phyloP scores from a whole-genome alignment of 2,329 filamentous ascomycete genomes.

The Phyllosticta citriasiana region DNA sequence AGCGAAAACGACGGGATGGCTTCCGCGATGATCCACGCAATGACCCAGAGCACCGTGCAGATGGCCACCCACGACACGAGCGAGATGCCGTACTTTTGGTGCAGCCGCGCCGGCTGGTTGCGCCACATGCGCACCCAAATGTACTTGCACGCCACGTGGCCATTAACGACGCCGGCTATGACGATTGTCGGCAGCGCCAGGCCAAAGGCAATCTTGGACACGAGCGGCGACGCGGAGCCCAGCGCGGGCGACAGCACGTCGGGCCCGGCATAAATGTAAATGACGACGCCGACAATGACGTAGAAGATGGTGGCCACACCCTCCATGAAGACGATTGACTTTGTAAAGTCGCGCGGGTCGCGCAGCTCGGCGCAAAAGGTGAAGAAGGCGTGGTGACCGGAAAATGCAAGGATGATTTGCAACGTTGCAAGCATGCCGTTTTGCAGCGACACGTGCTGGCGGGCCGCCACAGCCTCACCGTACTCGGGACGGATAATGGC shows the following conservation, averaged over 20 bases:
- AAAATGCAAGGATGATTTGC: slow-evolving; percentile 64
- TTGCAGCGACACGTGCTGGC: slow-evolving; percentile 16
- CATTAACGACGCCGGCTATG: slow-evolving; percentile 62
- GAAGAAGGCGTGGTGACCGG: slow-evolving; percentile 59
- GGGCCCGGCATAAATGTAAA: slow-evolving; percentile 57
- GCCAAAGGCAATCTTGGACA: slow-evolving; percentile 58
- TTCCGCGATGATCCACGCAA: slow-evolving; percentile 59
- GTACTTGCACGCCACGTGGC: slow-evolving; percentile 56
- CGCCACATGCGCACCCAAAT: slow-evolving; percentile 54
- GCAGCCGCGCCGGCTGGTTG: slow-evolving; percentile 15
- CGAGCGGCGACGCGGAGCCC: slow-evolving; percentile 45
- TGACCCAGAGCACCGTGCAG: slow-evolving; percentile 44
- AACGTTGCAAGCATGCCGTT: slow-evolving; percentile 21
- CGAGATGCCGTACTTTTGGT: slow-evolving; percentile 26
- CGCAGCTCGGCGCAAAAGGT: slow-evolving; percentile 55
- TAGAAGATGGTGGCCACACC: slow-evolving; percentile 52
- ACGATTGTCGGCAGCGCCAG: slow-evolving; percentile 62
- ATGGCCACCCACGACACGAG: slow-evolving; percentile 50
- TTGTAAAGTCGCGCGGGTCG: slow-evolving; percentile 49
- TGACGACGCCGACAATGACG: slow-evolving; percentile 53
- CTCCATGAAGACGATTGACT: slow-evolving; percentile 53
- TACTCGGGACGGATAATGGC: slow-evolving; percentile 40
- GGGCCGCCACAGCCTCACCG: slow-evolving; percentile 19
- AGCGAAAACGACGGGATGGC: slow-evolving; percentile 60
- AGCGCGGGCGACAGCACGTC: slow-evolving; percentile 57